Conservation (phyloP, 257 asterid genomes). For the Ballota nigra region DNA sequence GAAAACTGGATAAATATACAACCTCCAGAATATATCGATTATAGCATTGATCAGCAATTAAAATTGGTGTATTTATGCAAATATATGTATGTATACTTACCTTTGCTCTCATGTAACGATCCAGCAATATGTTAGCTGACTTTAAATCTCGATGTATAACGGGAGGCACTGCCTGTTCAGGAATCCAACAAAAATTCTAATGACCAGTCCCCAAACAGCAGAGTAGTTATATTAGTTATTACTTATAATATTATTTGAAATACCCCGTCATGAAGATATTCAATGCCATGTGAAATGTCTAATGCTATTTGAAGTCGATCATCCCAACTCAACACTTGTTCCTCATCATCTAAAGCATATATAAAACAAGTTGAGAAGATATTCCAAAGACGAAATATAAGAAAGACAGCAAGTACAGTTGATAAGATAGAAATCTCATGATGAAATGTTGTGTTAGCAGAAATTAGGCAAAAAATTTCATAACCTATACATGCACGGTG, state of each 20-base stretch:
- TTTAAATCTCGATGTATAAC: constrained; percentile 89
- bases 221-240: background rate
- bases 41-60: background rate
- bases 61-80: background rate
- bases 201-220: constrained; percentile 3
- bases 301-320: constrained; percentile 85
- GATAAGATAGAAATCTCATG: constrained; percentile 1
- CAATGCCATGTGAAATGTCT: constrained; percentile 93
- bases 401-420: constrained; percentile 18
- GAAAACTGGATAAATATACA: constrained; percentile 19
- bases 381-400: constrained; percentile 4
- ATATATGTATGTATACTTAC: constrained; percentile 28
- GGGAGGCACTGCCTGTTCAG: constrained; percentile 87
- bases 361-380: constrained; percentile 19
- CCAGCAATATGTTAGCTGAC: constrained; percentile 85
- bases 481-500: background rate
- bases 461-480: background rate
- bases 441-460: background rate
- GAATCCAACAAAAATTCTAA: constrained; percentile 19
- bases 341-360: constrained; percentile 50
- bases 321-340: constrained; percentile 76
- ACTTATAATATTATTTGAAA: constrained; percentile 19
- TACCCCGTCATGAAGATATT: constrained; percentile 99
- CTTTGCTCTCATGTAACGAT: constrained; percentile 84
- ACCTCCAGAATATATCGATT: background rate